Base-by-base conservation (phyloP, 1,284 basidiomycete species). In the Flammula alnicola region DNA sequence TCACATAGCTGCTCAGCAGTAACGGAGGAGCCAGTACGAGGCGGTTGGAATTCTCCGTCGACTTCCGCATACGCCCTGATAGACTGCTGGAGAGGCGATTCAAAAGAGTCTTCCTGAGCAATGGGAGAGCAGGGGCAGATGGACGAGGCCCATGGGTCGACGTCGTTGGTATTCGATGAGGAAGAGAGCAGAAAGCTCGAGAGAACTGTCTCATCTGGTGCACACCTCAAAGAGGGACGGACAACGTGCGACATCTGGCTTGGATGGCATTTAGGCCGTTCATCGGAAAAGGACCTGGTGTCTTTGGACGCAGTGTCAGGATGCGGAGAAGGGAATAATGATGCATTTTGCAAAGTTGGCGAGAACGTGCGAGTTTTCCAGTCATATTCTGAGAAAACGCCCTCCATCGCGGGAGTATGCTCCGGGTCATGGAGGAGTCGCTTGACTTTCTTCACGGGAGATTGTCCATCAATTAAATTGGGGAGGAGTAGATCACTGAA, bases 51-150 rank as follows among this genome's bases (percentile, higher is more conserved):
- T 3, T 27, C 36, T 1, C 26, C 14, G 12, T 54, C 52, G n/a
- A 36, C 26, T 9, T 45, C 53, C 32, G 49, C 45, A 27, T 51
- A 40, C 3, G 46, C 49, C 22, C 44, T 19, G 3, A 48, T 51
- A 8, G 44, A 51, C 29, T 45, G 41, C 23, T 51, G 45, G 9
- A 55, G 46, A 25, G 53, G 53, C 4, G 53, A 51, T 2, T 41
- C 33, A 3, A 39, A 5, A 4, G 42, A 12, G 12, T 48, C 46
- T 14, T 35, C 27, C 3, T 17, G 41, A 1, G 44, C 20, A 20
- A 52, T 50, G 7, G 54, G 54, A 2, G 54, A 56, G 6, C 47
- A 39, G 4, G 49, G 32, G 19, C 46, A 47, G n/a, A 48, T 3
- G 17, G 39, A 19, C 10, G 40, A 32, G 27, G 14, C 9, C 37